These are phyloP conservation scores for Daldinia vernicosa DNA, from an alignment of 495 filamentous ascomycete genomes.

Conservation along the genomic window DNA sequence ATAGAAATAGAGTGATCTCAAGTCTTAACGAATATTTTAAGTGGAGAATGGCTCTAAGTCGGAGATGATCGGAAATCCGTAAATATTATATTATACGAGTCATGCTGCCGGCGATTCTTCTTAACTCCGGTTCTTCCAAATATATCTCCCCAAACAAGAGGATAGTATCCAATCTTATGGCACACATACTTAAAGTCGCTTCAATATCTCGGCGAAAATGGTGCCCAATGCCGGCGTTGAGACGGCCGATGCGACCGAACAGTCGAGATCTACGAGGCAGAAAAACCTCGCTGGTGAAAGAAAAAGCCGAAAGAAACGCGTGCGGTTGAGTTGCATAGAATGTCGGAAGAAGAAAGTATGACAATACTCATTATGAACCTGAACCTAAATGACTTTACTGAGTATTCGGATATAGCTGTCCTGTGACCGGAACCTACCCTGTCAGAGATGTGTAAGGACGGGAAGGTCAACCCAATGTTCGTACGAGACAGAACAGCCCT, in stretches of 20 bases:
- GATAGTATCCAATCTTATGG: not conserved
- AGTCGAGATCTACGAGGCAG: not conserved
- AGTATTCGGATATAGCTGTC: conserved; percentile 27
- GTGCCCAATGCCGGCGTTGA: not conserved
- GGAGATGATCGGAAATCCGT: not conserved
- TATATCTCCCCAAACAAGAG: not conserved
- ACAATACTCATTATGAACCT: not conserved
- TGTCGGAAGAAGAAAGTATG: conserved; percentile 44
- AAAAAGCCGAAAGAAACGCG: conserved; percentile 33
- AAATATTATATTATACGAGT: not conserved
- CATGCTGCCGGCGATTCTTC: conserved; percentile 6
- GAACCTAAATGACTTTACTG: not conserved
- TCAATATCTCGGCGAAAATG: conserved; percentile 3
- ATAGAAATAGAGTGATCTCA: too few relatives aligned
- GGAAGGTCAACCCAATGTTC: conserved; percentile 34
- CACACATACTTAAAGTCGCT: not conserved
- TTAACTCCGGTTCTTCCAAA: conserved; percentile 10
- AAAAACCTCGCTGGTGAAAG: conserved; percentile 1
- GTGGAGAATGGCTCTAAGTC: not conserved
- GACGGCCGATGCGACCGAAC: not conserved
- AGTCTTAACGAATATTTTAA: too few relatives aligned
- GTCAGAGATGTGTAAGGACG: conserved; percentile 39
- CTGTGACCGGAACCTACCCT: conserved; percentile 41
- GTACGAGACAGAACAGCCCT: conserved; percentile 22
- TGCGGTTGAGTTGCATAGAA: conserved; percentile 39